Conservation (phyloP, 305 asterid genomes). For the Fraxinus velutina region DNA sequence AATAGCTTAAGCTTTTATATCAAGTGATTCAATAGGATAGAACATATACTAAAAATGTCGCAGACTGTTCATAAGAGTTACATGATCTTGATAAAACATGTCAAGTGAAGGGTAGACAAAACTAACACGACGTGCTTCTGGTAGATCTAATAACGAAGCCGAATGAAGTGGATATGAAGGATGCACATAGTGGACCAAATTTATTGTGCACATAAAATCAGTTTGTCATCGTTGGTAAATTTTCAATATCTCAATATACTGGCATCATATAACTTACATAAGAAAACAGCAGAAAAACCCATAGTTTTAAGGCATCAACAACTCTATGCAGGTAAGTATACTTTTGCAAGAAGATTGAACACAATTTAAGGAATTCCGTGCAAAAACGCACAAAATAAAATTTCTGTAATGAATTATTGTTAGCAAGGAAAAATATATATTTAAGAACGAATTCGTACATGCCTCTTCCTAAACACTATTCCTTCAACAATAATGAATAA, state of each 20-base stretch:
- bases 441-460: background rate
- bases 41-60: background rate
- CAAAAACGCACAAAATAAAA: background rate
- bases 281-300: background rate
- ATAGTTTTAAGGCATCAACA: background rate
- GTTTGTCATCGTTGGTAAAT: background rate
- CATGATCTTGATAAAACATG: background rate
- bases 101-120: background rate
- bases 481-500: background rate
- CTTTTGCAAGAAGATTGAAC: background rate
- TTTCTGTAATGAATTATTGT: background rate
- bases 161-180: background rate
- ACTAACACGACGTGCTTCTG: background rate
- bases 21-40: background rate
- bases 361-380: background rate
- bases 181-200: background rate
- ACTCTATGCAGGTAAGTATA: background rate
- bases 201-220: background rate
- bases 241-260: background rate
- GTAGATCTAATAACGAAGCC: background rate
- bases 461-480: background rate
- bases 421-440: background rate
- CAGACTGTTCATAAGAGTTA: background rate
- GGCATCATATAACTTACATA: background rate
- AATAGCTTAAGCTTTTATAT: background rate